Evolutionary conservation across 83 land plant genomes (phyloP).

Genomic region (Thuja plicata): DNA sequence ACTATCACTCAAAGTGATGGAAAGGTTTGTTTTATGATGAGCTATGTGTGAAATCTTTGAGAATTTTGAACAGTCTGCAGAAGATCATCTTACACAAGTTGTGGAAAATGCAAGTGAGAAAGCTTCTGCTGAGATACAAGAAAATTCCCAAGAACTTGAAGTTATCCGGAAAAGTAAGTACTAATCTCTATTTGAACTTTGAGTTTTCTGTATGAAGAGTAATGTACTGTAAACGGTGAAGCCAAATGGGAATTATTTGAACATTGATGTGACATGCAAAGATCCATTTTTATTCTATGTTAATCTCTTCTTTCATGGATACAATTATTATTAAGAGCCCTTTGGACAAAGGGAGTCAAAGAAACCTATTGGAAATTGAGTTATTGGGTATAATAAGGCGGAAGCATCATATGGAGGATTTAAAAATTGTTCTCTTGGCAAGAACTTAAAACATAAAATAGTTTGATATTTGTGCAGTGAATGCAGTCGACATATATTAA

Average conservation of each 20-base stretch:
- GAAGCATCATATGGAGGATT: background rate
- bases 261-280: background rate
- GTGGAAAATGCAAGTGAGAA: constrained; percentile 65
- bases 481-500: background rate
- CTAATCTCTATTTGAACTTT: background rate
- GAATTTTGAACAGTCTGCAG: constrained; percentile 31
- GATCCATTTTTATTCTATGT: background rate
- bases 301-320: background rate
- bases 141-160: constrained; percentile 60
- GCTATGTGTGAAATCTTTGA: background rate
- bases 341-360: background rate
- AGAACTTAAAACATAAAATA: background rate
- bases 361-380: background rate
- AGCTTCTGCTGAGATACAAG: constrained; percentile 52
- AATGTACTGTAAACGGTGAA: background rate
- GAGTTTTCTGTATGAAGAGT: background rate
- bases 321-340: background rate
- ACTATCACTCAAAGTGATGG: background rate
- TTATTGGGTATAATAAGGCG: background rate
- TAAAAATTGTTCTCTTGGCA: background rate
- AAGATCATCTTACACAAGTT: constrained; percentile 59
- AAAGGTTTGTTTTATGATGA: background rate
- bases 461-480: background rate
- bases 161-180: constrained; percentile 53
- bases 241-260: background rate